These are phyloP conservation scores for Dunaliella primolecta DNA, from an alignment of 139 green algal genomes.

Conservation along the genomic window DNA sequence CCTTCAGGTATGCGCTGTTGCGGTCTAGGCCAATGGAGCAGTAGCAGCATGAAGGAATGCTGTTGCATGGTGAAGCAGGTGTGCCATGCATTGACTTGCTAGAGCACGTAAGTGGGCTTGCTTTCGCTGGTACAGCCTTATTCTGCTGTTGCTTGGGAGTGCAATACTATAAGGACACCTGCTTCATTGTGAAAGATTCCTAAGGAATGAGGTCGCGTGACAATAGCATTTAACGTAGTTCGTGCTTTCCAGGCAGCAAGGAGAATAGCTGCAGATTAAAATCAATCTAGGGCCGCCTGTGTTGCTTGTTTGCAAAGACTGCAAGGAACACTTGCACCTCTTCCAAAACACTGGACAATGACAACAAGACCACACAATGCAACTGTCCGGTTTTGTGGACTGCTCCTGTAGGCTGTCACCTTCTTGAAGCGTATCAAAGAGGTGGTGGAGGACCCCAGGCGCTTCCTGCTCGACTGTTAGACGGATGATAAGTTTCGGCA, in stretches of 20 bases:
- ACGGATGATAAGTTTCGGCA: no score
- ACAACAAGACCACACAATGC: no score
- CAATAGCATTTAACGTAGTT: no score
- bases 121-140: background rate
- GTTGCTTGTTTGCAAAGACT: background rate
- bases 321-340: background rate
- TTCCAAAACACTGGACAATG: background rate
- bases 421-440: conserved; percentile 98
- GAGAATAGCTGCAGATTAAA: no score
- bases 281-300: no score
- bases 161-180: background rate
- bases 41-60: background rate
- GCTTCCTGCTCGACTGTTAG: conserved; percentile 90
- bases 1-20: background rate
- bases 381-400: no score
- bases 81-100: background rate
- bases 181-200: background rate
- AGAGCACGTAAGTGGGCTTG: no score
- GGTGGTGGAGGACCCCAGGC: conserved; percentile 92
- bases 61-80: background rate
- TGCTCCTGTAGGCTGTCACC: conserved; percentile 82
- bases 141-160: background rate
- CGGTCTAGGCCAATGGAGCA: no score
- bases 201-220: background rate
- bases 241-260: no score